phyloP scores from a whole-genome alignment of 805 yeast species.

The Yamadazyma sp. region DNA sequence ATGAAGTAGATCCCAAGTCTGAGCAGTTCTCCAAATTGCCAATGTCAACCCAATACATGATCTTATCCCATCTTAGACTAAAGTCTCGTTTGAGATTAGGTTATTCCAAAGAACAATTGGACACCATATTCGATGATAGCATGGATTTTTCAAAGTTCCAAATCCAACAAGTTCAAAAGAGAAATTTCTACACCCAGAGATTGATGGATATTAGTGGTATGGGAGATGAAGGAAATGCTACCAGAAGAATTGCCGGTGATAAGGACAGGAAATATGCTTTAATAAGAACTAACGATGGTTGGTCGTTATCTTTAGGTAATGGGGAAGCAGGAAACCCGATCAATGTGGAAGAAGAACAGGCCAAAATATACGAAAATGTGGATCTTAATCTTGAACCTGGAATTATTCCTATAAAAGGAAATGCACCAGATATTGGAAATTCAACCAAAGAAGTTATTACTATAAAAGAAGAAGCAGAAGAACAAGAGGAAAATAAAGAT shows the following conservation, averaged over 20 bases:
- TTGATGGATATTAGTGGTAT: constrained; percentile 81
- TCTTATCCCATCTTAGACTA: constrained; percentile 75
- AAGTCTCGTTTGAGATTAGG: constrained; percentile 94
- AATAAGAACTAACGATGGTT: constrained; percentile 75
- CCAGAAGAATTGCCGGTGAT: constrained; percentile 78
- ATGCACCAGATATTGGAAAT: neutral
- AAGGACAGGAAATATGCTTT: constrained; percentile 72
- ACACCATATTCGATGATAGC: constrained; percentile 69
- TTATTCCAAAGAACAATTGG: constrained; percentile 83
- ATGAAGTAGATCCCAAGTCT: constrained; percentile 80
- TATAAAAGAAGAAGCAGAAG: constrained; percentile 3
- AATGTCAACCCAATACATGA: constrained; percentile 80
- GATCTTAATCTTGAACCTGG: constrained; percentile 3
- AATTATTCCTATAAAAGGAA: neutral
- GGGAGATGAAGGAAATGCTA: constrained; percentile 51
- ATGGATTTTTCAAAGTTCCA: constrained; percentile 92
- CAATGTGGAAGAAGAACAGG: constrained; percentile 39
- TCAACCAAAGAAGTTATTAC: too few species aligned
- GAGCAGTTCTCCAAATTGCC: constrained; percentile 76
- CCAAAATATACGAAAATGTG: constrained; percentile 5
- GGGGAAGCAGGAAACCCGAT: constrained; percentile 51
- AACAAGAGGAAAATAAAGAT: constrained; percentile 5
- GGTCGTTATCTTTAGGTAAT: constrained; percentile 62
- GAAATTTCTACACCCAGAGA: constrained; percentile 86
- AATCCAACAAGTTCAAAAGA: constrained; percentile 84